Percentiles rank a stretch among this genome's conserved stretches.
phyloP scores from a whole-genome alignment of 768 basidiomycete genomes.

The Russula olivacea region DNA sequence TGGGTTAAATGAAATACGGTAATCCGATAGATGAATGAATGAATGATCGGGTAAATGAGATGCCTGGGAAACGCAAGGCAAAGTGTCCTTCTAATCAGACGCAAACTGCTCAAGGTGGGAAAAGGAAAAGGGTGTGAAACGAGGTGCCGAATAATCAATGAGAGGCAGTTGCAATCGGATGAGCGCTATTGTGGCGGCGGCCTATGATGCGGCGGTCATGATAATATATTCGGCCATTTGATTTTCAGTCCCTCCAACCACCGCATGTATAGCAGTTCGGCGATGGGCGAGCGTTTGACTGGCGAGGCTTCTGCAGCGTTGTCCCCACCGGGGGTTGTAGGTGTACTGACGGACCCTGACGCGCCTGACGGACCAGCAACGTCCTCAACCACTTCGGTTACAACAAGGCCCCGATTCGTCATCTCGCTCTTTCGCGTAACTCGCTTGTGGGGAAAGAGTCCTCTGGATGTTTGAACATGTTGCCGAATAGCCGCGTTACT shows the following conservation, averaged over 20 bases:
- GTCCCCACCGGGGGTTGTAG: constrained; percentile 39
- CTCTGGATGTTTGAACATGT: constrained; percentile 74
- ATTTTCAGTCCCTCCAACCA: constrained; percentile 91
- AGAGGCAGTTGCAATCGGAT: background rate
- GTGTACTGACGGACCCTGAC: constrained; percentile 1
- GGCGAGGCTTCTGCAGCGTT: constrained; percentile 27
- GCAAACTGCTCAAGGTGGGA: background rate
- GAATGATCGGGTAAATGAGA: constrained; percentile 5
- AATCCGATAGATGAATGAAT: background rate
- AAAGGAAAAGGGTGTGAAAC: no score
- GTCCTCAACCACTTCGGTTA: constrained; percentile 77
- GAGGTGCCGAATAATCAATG: no score
- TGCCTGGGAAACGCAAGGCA: constrained; percentile 1
- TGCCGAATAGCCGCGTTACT: constrained; percentile 65
- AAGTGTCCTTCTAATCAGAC: background rate
- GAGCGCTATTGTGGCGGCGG: background rate
- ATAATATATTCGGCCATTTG: constrained; percentile 78
- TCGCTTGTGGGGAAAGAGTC: constrained; percentile 75
- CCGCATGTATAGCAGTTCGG: constrained; percentile 93
- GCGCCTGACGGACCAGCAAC: constrained; percentile 7
- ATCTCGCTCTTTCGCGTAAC: constrained; percentile 77
- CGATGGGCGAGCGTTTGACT: constrained; percentile 76
- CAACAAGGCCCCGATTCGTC: constrained; percentile 77
- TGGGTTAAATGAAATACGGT: background rate
- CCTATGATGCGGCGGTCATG: constrained; percentile 17